A percentile compares a stretch with the other conserved stretches of the same genome.
These are phyloP conservation scores for Ascochyta rabiei DNA, from an alignment of 2,329 filamentous ascomycete genomes.

Conservation along the genomic window DNA sequence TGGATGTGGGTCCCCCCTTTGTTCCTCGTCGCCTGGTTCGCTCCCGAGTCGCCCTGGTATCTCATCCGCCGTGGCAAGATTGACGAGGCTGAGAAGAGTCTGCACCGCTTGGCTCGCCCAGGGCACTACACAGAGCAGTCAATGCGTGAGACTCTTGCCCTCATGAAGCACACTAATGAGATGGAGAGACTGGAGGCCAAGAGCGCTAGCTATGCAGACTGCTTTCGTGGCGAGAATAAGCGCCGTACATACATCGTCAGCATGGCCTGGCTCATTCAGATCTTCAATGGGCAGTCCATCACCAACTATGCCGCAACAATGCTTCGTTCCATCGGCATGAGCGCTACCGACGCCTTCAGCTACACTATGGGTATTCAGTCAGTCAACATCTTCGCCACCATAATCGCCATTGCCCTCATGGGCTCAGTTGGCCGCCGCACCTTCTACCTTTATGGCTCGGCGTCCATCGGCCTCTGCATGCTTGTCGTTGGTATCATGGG, in stretches of 20 bases:
- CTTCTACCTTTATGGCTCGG: constrained; percentile 73
- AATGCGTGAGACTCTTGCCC: constrained; percentile 65
- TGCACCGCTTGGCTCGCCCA: constrained; percentile 63
- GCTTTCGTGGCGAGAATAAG: constrained; percentile 76
- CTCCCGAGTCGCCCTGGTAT: constrained; percentile 74
- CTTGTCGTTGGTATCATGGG: constrained; percentile 48
- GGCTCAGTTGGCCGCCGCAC: constrained; percentile 74
- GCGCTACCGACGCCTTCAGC: constrained; percentile 51
- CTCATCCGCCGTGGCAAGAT: constrained; percentile 66
- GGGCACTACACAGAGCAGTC: constrained; percentile 57
- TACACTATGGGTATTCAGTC: constrained; percentile 59
- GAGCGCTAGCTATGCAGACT: constrained; percentile 76
- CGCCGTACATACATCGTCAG: constrained; percentile 74
- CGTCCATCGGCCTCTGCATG: constrained; percentile 63
- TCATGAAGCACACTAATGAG: constrained; percentile 87
- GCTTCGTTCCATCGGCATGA: constrained; percentile 38
- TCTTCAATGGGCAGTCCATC: constrained; percentile 30
- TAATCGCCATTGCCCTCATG: constrained; percentile 79
- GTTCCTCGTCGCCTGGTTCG: constrained; percentile 66
- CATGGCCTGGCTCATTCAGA: constrained; percentile 52
- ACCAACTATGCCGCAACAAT: constrained; percentile 47
- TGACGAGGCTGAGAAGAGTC: constrained; percentile 63
- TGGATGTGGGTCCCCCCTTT: constrained; percentile 75
- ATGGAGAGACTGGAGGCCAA: constrained; percentile 69
- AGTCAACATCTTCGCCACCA: constrained; percentile 72